These are phyloP conservation scores for Castanea sativa DNA, from an alignment of 306 rosid genomes.

Conservation along the genomic window DNA sequence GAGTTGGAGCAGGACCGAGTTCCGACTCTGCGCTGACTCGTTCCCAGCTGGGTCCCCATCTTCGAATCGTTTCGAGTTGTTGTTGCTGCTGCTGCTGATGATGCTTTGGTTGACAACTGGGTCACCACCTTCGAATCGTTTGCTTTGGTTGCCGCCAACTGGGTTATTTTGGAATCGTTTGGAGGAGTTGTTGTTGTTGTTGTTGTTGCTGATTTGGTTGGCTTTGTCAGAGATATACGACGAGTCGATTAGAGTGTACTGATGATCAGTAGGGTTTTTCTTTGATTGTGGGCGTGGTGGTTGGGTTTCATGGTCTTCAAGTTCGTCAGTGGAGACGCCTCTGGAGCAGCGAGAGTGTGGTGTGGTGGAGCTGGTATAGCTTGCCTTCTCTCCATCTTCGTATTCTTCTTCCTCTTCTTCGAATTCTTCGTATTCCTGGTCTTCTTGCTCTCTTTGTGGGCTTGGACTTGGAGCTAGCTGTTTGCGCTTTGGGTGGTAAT, in stretches of 20 bases:
- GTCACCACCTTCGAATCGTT: conserved; percentile 23
- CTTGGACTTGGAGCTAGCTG: conserved; percentile 22
- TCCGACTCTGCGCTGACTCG: conserved; percentile 35
- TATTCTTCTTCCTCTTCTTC: conserved; percentile 39
- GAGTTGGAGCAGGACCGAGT: conserved; percentile 67
- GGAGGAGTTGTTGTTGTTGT: too few relatives aligned
- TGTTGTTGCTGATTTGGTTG: conserved; percentile 1
- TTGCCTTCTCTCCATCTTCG: conserved; percentile 58
- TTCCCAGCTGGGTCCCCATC: conserved; percentile 7
- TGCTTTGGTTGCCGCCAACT: background rate
- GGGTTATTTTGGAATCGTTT: too few relatives aligned
- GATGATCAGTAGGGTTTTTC: background rate
- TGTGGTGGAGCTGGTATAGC: conserved; percentile 66
- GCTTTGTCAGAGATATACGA: background rate
- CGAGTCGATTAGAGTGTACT: background rate
- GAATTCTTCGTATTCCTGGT: conserved; percentile 37
- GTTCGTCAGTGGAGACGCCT: conserved; percentile 72
- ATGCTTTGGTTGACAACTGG: background rate
- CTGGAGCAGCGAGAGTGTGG: conserved; percentile 79
- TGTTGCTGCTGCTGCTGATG: background rate
- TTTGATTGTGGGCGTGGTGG: background rate
- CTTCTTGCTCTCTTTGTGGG: conserved; percentile 28
- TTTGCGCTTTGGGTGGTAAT: conserved; percentile 24
- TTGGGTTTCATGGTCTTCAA: conserved; percentile 30
- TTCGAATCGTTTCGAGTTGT: conserved; percentile 15